Conservation (phyloP, 2,329 filamentous ascomycete genomes). For the Stylonectria norvegica region DNA sequence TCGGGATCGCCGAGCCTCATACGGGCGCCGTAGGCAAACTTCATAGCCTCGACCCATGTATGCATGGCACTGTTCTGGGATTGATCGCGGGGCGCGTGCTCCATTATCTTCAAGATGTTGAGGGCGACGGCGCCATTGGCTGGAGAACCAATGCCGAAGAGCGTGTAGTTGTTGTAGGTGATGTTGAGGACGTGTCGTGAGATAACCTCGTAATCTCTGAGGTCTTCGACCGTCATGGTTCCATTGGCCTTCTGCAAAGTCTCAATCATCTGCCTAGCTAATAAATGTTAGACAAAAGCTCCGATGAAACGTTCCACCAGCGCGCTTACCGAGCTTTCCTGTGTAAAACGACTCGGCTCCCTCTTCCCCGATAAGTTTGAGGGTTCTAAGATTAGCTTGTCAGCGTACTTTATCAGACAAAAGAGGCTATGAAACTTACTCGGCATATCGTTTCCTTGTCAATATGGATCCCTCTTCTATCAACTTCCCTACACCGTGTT, state of each 20-base stretch:
- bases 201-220: constrained; percentile 67
- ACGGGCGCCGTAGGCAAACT: constrained; percentile 81
- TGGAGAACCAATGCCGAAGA: constrained; percentile 69
- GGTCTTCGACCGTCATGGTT: constrained; percentile 79
- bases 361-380: constrained; percentile 70
- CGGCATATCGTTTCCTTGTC: constrained; percentile 74
- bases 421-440: constrained; percentile 25
- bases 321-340: constrained; percentile 55
- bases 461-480: constrained; percentile 73
- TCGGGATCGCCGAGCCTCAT: constrained; percentile 78
- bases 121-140: constrained; percentile 75
- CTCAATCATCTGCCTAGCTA: constrained; percentile 69
- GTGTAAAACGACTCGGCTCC: constrained; percentile 73
- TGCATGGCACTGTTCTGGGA: constrained; percentile 70
- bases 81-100: constrained; percentile 47
- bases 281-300: constrained; percentile 20
- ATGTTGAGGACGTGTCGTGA: constrained; percentile 62
- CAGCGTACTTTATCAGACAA: neutral
- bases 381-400: constrained; percentile 43
- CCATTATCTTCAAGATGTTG: constrained; percentile 75
- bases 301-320: too few relatives aligned
- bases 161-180: constrained; percentile 65
- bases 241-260: constrained; percentile 68
- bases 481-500: constrained; percentile 49
- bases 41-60: constrained; percentile 80